These are phyloP conservation scores for Ceratopteris richardii DNA, from an alignment of 75 land plant species.

Conservation along the genomic window DNA sequence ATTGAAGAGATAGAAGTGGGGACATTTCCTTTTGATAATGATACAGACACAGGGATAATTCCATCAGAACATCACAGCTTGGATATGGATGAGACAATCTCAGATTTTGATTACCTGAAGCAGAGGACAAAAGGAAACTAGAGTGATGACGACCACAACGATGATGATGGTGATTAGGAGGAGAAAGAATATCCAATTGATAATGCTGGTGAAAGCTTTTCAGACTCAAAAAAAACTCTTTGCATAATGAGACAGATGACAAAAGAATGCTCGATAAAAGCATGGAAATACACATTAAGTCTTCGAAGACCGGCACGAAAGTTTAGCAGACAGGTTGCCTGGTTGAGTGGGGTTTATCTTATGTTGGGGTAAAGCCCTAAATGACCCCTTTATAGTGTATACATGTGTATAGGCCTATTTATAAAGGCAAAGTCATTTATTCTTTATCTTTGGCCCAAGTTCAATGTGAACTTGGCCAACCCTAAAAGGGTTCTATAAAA, in stretches of 20 bases:
- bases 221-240: conserved; percentile 1
- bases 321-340: conserved; percentile 59
- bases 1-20: conserved; percentile 11
- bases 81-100: conserved; percentile 37
- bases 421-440: no score
- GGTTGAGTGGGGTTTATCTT: conserved; percentile 88
- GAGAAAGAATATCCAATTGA: conserved; percentile 16
- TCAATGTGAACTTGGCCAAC: no score
- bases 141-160: conserved; percentile 55
- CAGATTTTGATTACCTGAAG: conserved; percentile 79
- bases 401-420: no score
- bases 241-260: not conserved
- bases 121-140: conserved; percentile 56
- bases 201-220: not conserved
- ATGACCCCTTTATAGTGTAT: no score
- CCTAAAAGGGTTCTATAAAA: no score
- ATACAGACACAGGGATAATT: not conserved
- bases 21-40: conserved; percentile 4
- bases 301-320: conserved; percentile 13
- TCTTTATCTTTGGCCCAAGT: no score
- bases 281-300: conserved; percentile 15
- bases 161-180: no score
- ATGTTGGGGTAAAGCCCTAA: no score
- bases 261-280: not conserved
- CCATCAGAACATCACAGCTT: conserved; percentile 7